phyloP scores from a whole-genome alignment of 2,329 filamentous ascomycete species.

The Aspergillus chevalieri region DNA sequence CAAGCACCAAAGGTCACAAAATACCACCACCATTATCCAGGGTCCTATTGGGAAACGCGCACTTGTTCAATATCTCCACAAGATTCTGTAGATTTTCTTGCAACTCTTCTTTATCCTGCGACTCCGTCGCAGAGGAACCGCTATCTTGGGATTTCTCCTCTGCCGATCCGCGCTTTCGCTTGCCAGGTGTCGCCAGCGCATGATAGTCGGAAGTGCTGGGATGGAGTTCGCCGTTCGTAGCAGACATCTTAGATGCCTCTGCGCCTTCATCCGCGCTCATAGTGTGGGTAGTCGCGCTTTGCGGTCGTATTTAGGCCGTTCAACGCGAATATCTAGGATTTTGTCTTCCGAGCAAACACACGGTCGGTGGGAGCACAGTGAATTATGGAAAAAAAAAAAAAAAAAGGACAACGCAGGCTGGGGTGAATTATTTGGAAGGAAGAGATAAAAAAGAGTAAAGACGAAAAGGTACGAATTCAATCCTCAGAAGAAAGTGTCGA shows the following conservation, averaged over 20 bases:
- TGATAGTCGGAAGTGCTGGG: constrained; percentile 22
- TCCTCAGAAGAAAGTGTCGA: not conserved
- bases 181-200: constrained; percentile 30
- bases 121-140: constrained; percentile 16
- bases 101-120: constrained; percentile 25
- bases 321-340: constrained; percentile 11
- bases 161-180: constrained; percentile 36
- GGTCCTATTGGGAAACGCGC: constrained; percentile 1
- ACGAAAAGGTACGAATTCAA: not conserved
- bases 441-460: constrained; percentile 1
- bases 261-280: constrained; percentile 36
- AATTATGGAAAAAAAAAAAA: not conserved
- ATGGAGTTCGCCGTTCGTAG: constrained; percentile 31
- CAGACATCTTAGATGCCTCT: constrained; percentile 23
- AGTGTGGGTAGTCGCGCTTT: constrained; percentile 18
- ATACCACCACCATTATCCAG: constrained; percentile 6
- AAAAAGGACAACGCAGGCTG: not conserved
- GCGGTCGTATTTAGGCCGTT: constrained; percentile 8
- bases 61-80: constrained; percentile 29
- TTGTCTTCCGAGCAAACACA: not conserved
- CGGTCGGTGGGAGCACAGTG: not conserved
- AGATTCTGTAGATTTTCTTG: constrained; percentile 32
- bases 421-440: not conserved
- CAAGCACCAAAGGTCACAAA: not conserved
- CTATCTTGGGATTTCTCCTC: constrained; percentile 25